Evolutionary conservation across 331 rosid species (phyloP).

Genomic region (Rhamnella rubrinervis): DNA sequence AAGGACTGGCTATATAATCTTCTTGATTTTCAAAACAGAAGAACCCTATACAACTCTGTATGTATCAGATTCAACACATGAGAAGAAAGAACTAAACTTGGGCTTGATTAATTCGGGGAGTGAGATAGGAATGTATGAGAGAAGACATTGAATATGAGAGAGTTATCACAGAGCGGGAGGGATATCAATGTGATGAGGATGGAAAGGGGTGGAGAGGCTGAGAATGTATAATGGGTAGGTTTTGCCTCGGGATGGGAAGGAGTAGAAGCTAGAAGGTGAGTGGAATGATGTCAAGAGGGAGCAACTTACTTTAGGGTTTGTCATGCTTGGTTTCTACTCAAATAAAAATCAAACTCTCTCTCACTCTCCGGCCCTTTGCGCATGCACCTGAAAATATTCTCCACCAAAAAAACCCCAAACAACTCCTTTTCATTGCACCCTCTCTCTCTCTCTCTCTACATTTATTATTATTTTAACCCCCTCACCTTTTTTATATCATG

Average conservation of each 20-base stretch:
- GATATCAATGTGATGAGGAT: constrained; percentile 2
- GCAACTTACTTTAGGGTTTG: constrained; percentile 89
- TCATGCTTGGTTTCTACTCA: constrained; percentile 97
- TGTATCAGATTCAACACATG: no score
- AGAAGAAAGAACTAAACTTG: no score
- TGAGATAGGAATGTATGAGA: no score
- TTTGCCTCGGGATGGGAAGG: constrained; percentile 84
- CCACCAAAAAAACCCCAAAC: constrained; percentile 43
- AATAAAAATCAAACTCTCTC: constrained; percentile 39
- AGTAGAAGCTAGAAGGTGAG: constrained; percentile 91
- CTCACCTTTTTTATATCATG: constrained; percentile 54
- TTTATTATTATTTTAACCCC: constrained; percentile 42
- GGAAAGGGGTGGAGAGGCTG: constrained; percentile 31
- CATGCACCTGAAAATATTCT: constrained; percentile 95
- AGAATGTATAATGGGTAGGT: constrained; percentile 62
- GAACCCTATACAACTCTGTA: no score
- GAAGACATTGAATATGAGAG: background rate
- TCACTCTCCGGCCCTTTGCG: constrained; percentile 37
- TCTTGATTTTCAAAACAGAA: no score
- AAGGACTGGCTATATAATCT: no score
- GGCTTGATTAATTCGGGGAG: no score
- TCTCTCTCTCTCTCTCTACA: constrained; percentile 32
- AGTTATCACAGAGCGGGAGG: background rate
- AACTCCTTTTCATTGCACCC: constrained; percentile 50
- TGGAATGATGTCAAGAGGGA: constrained; percentile 92